Base-by-base conservation (phyloP, 2,329 filamentous ascomycete species). In the Venturia oleaginea region DNA sequence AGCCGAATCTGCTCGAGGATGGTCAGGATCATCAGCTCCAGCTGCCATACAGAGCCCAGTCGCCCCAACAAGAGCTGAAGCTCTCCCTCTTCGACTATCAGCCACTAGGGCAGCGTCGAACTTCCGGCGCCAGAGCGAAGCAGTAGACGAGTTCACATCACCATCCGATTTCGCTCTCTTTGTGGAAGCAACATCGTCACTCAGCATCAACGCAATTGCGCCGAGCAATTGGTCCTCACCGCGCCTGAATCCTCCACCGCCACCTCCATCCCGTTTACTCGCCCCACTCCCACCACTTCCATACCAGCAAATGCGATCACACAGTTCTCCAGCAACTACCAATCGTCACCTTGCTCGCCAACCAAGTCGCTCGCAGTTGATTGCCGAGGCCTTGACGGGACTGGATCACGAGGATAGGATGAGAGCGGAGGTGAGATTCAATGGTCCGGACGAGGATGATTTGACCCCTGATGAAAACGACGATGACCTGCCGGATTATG, bases 401-500 rank as follows among this genome's bases (percentile, higher is more conserved):
- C 19, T 59, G 27, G 55, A 32, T 19, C 22, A 57, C 27, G 62
- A 59, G 62, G 62, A 61, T 61, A 15, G 15, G 51, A 34, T 57
- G 51, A 32, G 51, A n/a, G 51, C 30, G 51, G 51, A 57, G 51
- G n/a, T 51, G 54, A 48, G 66, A 72, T 51, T 57, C 74, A 8
- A 71, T 71, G 1, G 54, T 74, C 8, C 64, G 3, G 72, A 72
- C 6, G 69, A 71, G 13, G 71, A 72, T 17, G 68, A 67, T n/a
- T 67, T 65, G 1, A 68, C 71, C 11, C 30, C 19, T 15, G 22
- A 61, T 22, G 40, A 34, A 3, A 72, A 74, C 51, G 76, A 76
- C 15, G 75, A 81, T 30, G 74, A 76, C 66, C 66, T 80, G 17
- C 79, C 79, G 0, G 73, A 79, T 66, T 81, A 81, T 66, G 78